Evolutionary conservation across 2,329 filamentous ascomycete genomes (phyloP), one percentile per base, ranked within the genome.

Genomic region (Lachnellula suecica): DNA sequence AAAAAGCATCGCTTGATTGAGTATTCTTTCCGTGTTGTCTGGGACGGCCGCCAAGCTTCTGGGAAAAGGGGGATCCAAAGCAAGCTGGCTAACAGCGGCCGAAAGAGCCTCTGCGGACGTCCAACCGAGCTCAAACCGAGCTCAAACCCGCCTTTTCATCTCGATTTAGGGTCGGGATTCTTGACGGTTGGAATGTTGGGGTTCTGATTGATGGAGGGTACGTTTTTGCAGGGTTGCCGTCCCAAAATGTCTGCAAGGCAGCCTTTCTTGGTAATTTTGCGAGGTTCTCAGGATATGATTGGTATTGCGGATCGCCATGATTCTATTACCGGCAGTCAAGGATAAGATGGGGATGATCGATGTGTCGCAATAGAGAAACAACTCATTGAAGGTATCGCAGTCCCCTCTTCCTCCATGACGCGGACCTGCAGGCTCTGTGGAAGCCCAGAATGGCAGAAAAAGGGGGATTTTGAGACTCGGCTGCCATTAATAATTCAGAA

Each of bases 401-500:
- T 17, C 22, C 35, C 22, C 23, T 29, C n/a, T 51, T 34, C 13
- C 17, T 34, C 13, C 13, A 34, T 34, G 31, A 34, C 13, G 13
- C 13, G 13, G 11, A 6, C 13, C 31, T n/a, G n/a, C n/a, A n/a
- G n/a, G n/a, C n/a, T n/a, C n/a, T n/a, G n/a, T n/a, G n/a, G n/a
- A n/a, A n/a, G n/a, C n/a, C n/a, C n/a, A n/a, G n/a, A n/a, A n/a
- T n/a, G n/a, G n/a, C n/a, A n/a, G n/a, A n/a, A n/a, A n/a, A n/a
- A n/a, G n/a, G n/a, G n/a, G n/a, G n/a, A n/a, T n/a, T n/a, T n/a
- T n/a, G n/a, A n/a, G n/a, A n/a, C 13, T 34, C 31, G 35, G 8
- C 4, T 42, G 17, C 35, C 37, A 52, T 43, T 47, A 52, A 47
- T 52, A 47, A 35, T 47, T 40, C 40, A 29, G 11, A 17, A 37